Evolutionary conservation across 352 stramenopile species (phyloP), one percentile per base, ranked within the genome.

Genomic region (Phytophthora foliorum): DNA sequence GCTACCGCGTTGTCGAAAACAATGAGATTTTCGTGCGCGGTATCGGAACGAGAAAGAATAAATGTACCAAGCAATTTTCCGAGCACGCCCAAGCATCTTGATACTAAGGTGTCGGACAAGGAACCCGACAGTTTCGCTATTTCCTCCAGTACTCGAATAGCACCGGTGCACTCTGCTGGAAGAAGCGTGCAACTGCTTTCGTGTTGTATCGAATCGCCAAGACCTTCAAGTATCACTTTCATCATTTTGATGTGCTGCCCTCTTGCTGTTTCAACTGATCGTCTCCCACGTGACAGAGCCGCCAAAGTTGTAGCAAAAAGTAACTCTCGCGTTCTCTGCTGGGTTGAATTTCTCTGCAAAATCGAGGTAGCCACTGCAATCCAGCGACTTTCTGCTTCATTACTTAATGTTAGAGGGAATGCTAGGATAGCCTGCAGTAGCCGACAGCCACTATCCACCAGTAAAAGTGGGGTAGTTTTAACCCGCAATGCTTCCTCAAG

Each of bases 321-420:
- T 14, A 59, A 34, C 32, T 75, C 50, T 6, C 52, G 49, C 3
- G 60, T 74, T 22, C 29, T 36, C 38, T 41, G 53, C 14, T 42
- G 60, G 0, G 67, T 71, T 46, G 32, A 49, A 6, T 25, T 16
- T 62, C 56, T 52, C 25, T 70, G 45, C 34, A 74, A 52, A 58
- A 58, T 29, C 14, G 61, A 63, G 21, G 56, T 66, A 7, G 25
- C 53, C 32, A 74, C 67, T 16, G 61, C 48, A 21, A 74, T 66
- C 67, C 67, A 74, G 29, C 60, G 67, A 50, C 21, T 62, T 54
- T 70, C 39, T 38, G 27, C n/a, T 54, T 74, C 67, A 24, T 25
- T 34, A 31, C 17, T 42, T 21, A 62, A 11, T 3, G 16, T n/a
- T 19, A 74, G 31, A 13, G 39, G 38, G 24, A 71, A 70, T 2